Base-by-base conservation (phyloP, 1,284 basidiomycete genomes). In the Ustilago cynodontis region DNA sequence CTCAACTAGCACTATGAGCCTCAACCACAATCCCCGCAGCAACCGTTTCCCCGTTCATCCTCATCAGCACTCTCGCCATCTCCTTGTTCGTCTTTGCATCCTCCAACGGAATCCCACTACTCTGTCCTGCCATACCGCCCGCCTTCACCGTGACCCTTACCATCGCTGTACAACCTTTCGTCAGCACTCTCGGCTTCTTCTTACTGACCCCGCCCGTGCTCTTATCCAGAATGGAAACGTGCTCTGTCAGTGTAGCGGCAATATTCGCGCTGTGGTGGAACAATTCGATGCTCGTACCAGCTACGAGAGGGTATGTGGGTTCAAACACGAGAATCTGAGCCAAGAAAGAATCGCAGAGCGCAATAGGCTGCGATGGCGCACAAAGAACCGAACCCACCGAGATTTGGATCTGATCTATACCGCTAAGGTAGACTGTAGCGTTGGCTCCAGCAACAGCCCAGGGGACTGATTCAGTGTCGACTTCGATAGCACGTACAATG, bases 321-420 rank as follows among this genome's bases (percentile, higher is more conserved):
- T 98, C 95, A 85, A 99, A 99, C 2, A 98, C 91, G 59, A 99
- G 93, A 75, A 99, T 91, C 73, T 94, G 91, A 1, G 94, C 94
- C 1, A 89, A 90, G 86, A 98, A 96, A 6, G 88, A 87, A 1
- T 90, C 90, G 1, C 91, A 92, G 18, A 98, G 88, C 1, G 92
- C 93, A 10, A 96, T 91, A 4, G 86, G 87, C 2, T 88, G 88
- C 1, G 64, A 50, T 0, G 90, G 90, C 1, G 93, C 90, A 83
- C 96, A 98, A 1, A 99, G 89, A 3, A 99, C 93, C 39, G 90
- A 93, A 20, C 96, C 96, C 65, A 98, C 92, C 85, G 80, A 85
- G 35, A 99, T 88, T 79, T 97, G 91, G 53, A 94, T 91, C 4
- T 93, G 90, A 82, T 99, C 97, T 60, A 98, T 92, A 1, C 90